Conservation (phyloP, 306 rosid species). For the Prunus davidiana region DNA sequence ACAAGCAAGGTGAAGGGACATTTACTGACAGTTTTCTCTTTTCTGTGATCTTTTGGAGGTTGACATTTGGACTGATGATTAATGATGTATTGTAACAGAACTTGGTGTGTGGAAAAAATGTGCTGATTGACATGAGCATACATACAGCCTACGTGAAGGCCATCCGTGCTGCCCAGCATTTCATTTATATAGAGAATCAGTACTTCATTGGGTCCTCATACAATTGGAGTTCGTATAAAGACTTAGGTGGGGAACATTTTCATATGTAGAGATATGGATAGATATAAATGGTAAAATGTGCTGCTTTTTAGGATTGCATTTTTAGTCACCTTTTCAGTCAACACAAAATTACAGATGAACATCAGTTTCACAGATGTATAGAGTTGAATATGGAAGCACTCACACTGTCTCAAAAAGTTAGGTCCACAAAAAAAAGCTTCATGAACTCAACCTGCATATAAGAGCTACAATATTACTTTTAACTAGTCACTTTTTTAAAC, state of each 20-base stretch:
- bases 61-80: conserved; percentile 19
- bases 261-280: conserved; percentile 14
- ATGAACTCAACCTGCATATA: no score
- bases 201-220: conserved; percentile 93
- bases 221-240: conserved; percentile 77
- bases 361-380: neutral
- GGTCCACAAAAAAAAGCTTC: no score
- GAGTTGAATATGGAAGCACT: no score
- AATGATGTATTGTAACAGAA: conserved; percentile 52
- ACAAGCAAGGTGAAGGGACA: conserved; percentile 51
- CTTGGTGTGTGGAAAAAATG: conserved; percentile 88
- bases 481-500: no score
- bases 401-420: no score
- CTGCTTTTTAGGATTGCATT: neutral
- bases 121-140: conserved; percentile 98
- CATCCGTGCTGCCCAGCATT: conserved; percentile 94
- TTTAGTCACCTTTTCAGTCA: neutral
- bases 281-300: neutral
- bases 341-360: neutral
- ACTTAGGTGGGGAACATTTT: conserved; percentile 54
- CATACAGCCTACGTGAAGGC: conserved; percentile 94
- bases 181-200: conserved; percentile 89
- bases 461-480: no score
- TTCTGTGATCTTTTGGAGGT: conserved; percentile 15
- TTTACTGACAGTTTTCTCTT: conserved; percentile 23